These are phyloP conservation scores for Fusarium drepaniforme DNA, from an alignment of 2,329 filamentous ascomycete genomes.

Conservation along the genomic window DNA sequence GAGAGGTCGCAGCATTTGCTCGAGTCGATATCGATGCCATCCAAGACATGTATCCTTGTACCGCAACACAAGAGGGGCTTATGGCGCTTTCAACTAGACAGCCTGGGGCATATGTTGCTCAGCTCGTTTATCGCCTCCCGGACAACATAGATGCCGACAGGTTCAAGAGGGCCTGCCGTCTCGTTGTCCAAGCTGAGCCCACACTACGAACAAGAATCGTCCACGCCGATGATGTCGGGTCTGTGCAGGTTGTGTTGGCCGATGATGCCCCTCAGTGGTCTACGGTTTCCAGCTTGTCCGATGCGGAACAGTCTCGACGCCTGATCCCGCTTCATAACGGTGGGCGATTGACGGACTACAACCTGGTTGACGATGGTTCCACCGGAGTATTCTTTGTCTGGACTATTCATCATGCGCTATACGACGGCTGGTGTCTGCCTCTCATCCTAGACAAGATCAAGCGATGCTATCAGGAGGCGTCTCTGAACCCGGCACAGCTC, in stretches of 20 bases:
- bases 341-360: slow-evolving; percentile 17
- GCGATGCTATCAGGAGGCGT: slow-evolving; percentile 17
- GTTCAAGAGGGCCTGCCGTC: slow-evolving; percentile 33
- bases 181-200: slow-evolving; percentile 17
- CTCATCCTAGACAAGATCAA: slow-evolving; percentile 38
- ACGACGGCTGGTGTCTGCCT: slow-evolving; percentile 45
- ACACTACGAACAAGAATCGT: slow-evolving; percentile 37
- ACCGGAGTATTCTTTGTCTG: slow-evolving; percentile 30
- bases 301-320: neutral
- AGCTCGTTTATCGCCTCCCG: slow-evolving; percentile 32
- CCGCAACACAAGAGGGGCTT: slow-evolving; percentile 37
- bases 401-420: slow-evolving; percentile 45
- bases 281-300: neutral
- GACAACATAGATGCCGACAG: neutral
- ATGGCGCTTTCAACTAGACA: slow-evolving; percentile 36
- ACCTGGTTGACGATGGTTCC: neutral
- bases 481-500: neutral
- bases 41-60: slow-evolving; percentile 36
- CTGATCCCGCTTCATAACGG: slow-evolving; percentile 27
- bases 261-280: slow-evolving; percentile 28
- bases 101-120: slow-evolving; percentile 35
- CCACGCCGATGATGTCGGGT: slow-evolving; percentile 25
- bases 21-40: neutral
- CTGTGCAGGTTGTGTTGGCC: slow-evolving; percentile 31
- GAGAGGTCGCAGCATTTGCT: neutral